These are phyloP conservation scores for Baorangia bicolor DNA, from an alignment of 768 basidiomycete genomes.

Conservation along the genomic window DNA sequence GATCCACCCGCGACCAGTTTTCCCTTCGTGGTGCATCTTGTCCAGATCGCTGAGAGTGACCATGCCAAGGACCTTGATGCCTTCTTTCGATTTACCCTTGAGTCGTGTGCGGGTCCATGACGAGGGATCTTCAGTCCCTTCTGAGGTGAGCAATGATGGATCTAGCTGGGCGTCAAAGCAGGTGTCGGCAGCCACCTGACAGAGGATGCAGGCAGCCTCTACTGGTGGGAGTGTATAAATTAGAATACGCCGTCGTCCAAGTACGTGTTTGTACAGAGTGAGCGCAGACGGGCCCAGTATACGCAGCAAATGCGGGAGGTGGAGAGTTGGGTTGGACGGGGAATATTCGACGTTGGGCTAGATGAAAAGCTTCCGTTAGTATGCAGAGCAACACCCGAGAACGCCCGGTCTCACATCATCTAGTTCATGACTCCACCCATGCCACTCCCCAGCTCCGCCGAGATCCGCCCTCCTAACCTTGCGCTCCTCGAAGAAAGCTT, in stretches of 20 bases:
- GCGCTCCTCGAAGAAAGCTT: constrained; percentile 64
- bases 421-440: constrained; percentile 67
- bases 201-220: constrained; percentile 73
- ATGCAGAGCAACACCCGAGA: background rate
- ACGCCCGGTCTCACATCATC: constrained; percentile 41
- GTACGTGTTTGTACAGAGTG: constrained; percentile 76
- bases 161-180: constrained; percentile 49
- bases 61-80: constrained; percentile 73
- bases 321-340: constrained; percentile 54
- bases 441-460: constrained; percentile 60
- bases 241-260: constrained; percentile 71
- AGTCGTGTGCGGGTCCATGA: constrained; percentile 33
- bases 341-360: constrained; percentile 25
- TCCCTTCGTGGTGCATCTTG: constrained; percentile 53
- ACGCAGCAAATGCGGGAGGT: constrained; percentile 72
- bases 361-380: constrained; percentile 15
- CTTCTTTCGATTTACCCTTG: constrained; percentile 45
- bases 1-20: constrained; percentile 72
- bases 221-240: constrained; percentile 81
- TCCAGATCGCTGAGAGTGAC: constrained; percentile 75
- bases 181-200: constrained; percentile 60
- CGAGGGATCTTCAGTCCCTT: constrained; percentile 25
- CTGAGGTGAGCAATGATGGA: constrained; percentile 19
- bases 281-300: constrained; percentile 77
- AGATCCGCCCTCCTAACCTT: constrained; percentile 50